phyloP scores from a whole-genome alignment of 2,329 filamentous ascomycete genomes.

The Juglanconis oblonga region DNA sequence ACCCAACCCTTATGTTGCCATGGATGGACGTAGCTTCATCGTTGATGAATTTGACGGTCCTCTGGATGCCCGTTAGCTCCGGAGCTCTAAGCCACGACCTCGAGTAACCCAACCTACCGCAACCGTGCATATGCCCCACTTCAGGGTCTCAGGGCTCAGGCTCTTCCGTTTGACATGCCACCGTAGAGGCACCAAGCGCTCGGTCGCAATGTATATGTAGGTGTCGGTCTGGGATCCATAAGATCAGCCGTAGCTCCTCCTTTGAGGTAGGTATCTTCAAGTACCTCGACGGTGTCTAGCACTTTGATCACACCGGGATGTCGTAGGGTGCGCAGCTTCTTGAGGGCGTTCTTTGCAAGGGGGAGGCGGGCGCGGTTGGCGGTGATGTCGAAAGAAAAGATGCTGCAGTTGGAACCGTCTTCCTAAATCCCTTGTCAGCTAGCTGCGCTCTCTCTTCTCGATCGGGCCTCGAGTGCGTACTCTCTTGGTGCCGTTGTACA shows the following conservation, averaged over 20 bases:
- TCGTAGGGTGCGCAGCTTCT: constrained; percentile 87
- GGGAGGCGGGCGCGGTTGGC: constrained; percentile 78
- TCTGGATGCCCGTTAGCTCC: constrained; percentile 41
- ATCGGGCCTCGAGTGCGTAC: constrained; percentile 45
- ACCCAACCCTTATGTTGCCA: constrained; percentile 78
- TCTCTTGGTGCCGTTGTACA: constrained; percentile 90
- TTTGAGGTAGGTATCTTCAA: constrained; percentile 16
- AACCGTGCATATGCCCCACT: constrained; percentile 89
- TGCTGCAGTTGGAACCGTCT: constrained; percentile 90
- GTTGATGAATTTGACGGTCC: constrained; percentile 95
- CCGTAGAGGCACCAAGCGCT: constrained; percentile 78
- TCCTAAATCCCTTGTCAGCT: constrained; percentile 56
- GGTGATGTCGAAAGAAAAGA: constrained; percentile 90
- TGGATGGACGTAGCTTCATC: constrained; percentile 89
- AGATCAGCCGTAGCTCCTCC: constrained; percentile 18
- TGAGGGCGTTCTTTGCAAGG: constrained; percentile 87
- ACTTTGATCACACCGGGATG: constrained; percentile 95
- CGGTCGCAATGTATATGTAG: constrained; percentile 94
- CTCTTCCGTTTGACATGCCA: constrained; percentile 91
- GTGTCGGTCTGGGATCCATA: constrained; percentile 67
- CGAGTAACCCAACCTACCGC: constrained; percentile 53
- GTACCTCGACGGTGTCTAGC: constrained; percentile 87
- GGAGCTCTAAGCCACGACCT: not conserved
- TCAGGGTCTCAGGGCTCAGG: constrained; percentile 85
- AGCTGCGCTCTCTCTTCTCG: not conserved